phyloP scores from a whole-genome alignment of 345 rosid species.

The Dipteronia dyeriana region DNA sequence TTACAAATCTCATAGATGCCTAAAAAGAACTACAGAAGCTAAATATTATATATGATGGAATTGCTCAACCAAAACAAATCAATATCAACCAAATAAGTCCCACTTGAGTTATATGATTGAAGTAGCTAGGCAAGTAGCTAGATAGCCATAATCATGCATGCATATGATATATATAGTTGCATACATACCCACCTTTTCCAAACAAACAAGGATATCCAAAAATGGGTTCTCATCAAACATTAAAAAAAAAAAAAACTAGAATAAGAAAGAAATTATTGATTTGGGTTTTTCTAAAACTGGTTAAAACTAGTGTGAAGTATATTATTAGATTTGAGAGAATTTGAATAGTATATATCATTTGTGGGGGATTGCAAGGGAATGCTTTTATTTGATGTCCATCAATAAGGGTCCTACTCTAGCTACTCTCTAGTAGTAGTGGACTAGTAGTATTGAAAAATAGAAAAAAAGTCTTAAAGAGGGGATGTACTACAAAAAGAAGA shows the following conservation, averaged over 20 bases:
- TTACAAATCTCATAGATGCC: constrained; percentile 17
- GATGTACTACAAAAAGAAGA: constrained; percentile 14
- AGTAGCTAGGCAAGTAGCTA: constrained; percentile 6
- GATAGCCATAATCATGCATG: neutral
- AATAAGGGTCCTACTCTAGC: constrained; percentile 20
- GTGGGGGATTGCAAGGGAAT: constrained; percentile 19
- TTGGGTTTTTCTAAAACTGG: neutral
- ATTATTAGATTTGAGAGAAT: neutral
- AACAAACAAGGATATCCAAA: constrained; percentile 2
- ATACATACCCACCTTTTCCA: neutral
- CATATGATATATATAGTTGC: too few relatives aligned
- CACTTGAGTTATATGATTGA: neutral
- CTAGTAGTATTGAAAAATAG: too few relatives aligned
- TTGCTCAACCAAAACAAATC: constrained; percentile 27
- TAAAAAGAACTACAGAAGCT: neutral
- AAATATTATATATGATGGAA: constrained; percentile 11
- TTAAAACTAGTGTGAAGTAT: neutral
- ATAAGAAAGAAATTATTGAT: neutral
- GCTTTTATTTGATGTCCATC: constrained; percentile 6
- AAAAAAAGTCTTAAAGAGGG: too few relatives aligned
- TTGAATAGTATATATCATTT: neutral
- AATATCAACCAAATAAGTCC: constrained; percentile 16
- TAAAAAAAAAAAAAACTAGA: constrained; percentile 1
- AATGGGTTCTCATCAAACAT: neutral
- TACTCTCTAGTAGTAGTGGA: too few relatives aligned